Base-by-base conservation (phyloP, 306 rosid genomes). In the Quillaja saponaria region DNA sequence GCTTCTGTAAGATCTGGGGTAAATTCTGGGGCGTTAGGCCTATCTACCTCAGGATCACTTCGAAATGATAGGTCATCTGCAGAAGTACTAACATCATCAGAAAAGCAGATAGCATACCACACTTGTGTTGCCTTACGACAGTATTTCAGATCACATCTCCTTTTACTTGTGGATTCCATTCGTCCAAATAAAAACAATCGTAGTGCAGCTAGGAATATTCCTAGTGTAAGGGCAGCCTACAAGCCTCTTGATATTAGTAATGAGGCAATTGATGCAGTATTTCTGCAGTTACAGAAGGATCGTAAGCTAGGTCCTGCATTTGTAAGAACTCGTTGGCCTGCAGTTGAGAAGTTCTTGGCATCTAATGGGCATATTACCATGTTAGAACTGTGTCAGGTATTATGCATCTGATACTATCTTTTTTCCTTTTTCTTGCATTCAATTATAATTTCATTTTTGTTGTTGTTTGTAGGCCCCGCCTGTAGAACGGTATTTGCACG, bases 301-400 rank as follows among this genome's bases (percentile, higher is more conserved):
- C 78, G 99, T 60, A 94, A 94, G 81, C 80, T 94, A 40, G 97
- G 99, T 73, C 86, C 92, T 58, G 86, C 90, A 37, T 90, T 94
- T 80, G 97, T 94, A 49, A 94, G 97, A 75, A 75, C 92, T 33
- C 86, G 91, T 34, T 94, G 97, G 97, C 85, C 78, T 41, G 85
- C 85, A 12, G 90, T 90, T 21, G 99, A 94, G 73, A 81, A 79
- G 71, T 94, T 94, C 71, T 78, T 89, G 82, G 63, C 78, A 35
- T 81, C 31, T 69, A 94, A 81, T 67, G 99, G 99, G 19, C 97
- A 94, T 75, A 70, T 81, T 64, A 94, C 86, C 6, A 85, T 94
- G 97, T 61, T 94, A 81, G 99, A 94, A 67, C 71, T 94, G 71
- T 94, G 99, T 75, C 99, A 94, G 99, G 99, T 94, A 80, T 69